phyloP scores from a whole-genome alignment of 805 yeast genomes.

The Sungouiozyma intestinalis region DNA sequence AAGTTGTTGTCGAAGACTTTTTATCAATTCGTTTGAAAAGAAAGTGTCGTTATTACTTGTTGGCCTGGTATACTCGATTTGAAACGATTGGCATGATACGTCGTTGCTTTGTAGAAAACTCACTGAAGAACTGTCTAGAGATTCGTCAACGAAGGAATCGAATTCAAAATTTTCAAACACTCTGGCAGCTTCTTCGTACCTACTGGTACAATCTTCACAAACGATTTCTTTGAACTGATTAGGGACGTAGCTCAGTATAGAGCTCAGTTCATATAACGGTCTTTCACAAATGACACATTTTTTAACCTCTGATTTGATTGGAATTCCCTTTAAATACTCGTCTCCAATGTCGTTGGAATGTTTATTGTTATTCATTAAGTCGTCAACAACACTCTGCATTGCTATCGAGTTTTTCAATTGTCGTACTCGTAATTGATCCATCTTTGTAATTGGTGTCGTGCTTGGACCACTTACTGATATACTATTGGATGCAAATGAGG shows the following conservation, averaged over 20 bases:
- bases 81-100: slow-evolving; percentile 7
- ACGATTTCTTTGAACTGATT: slow-evolving; percentile 42
- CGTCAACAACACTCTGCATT: slow-evolving; percentile 11
- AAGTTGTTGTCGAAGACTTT: slow-evolving; percentile 25
- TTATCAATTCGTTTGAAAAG: slow-evolving; percentile 28
- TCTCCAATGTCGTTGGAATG: slow-evolving; percentile 10
- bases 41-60: slow-evolving; percentile 1
- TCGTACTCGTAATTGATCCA: not conserved
- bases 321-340: slow-evolving; percentile 13
- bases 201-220: slow-evolving; percentile 50
- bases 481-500: too few species aligned
- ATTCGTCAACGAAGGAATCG: slow-evolving; percentile 19
- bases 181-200: slow-evolving; percentile 42
- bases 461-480: too few species aligned
- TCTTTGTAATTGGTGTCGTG: too few species aligned
- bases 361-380: slow-evolving; percentile 9
- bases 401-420: not conserved
- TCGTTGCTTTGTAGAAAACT: slow-evolving; percentile 11
- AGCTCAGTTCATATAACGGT: slow-evolving; percentile 53
- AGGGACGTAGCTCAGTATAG: slow-evolving; percentile 8
- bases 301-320: slow-evolving; percentile 18
- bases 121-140: slow-evolving; percentile 3
- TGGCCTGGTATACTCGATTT: not conserved
- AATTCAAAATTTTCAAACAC: slow-evolving; percentile 32
- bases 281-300: slow-evolving; percentile 60